Evolutionary conservation across 2,329 filamentous ascomycete species (phyloP).

Genomic region (Chrysoporthe austroafricana): DNA sequence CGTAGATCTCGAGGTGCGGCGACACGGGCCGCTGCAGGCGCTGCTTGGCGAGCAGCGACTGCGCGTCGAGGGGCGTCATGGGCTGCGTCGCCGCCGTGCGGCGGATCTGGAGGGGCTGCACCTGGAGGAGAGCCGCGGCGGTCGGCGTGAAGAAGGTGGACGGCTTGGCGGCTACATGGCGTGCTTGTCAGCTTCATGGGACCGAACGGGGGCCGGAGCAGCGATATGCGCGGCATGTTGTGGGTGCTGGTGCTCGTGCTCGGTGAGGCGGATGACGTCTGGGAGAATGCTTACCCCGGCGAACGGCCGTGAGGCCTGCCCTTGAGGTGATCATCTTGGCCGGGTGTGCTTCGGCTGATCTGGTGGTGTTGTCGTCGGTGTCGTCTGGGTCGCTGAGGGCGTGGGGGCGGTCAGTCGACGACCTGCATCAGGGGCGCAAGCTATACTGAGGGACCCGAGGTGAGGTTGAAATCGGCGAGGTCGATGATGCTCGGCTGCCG

Average conservation of each 20-base stretch:
- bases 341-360: slow-evolving; percentile 19
- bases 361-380: slow-evolving; percentile 21
- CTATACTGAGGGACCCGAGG: not conserved
- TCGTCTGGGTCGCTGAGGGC: not conserved
- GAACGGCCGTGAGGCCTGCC: slow-evolving; percentile 62
- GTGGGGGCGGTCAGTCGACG: slow-evolving; percentile 20
- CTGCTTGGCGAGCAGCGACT: slow-evolving; percentile 76
- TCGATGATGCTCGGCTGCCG: slow-evolving; percentile 24
- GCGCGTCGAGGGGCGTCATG: slow-evolving; percentile 56
- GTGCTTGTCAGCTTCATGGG: not conserved
- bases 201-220: not conserved
- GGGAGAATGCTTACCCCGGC: slow-evolving; percentile 53
- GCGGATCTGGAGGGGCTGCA: slow-evolving; percentile 40
- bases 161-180: slow-evolving; percentile 43
- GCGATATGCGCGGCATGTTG: not conserved
- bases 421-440: slow-evolving; percentile 20
- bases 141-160: slow-evolving; percentile 54
- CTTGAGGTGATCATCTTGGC: slow-evolving; percentile 59
- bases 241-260: slow-evolving; percentile 15
- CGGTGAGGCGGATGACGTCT: slow-evolving; percentile 9
- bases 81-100: slow-evolving; percentile 61
- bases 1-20: slow-evolving; percentile 86
- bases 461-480: slow-evolving; percentile 18
- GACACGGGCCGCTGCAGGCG: slow-evolving; percentile 80
- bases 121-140: slow-evolving; percentile 46